Percentiles rank a stretch among this genome's conserved stretches.
phyloP scores from a whole-genome alignment of 805 yeast genomes.

The Ogataea nakhonphanomensis region DNA sequence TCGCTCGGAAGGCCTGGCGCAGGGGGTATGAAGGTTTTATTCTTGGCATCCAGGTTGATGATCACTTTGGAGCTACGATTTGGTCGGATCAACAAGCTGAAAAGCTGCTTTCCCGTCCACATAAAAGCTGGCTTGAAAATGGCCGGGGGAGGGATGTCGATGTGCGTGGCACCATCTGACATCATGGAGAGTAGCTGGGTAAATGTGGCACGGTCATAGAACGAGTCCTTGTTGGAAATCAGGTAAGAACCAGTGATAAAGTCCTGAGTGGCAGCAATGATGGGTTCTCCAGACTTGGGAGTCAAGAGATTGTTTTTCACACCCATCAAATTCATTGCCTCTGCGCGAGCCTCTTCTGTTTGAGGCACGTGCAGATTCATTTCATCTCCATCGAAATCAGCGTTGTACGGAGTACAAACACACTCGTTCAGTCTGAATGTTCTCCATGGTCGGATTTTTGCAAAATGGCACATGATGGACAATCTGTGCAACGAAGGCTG shows the following conservation, averaged over 20 bases:
- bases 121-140: slow-evolving; percentile 81
- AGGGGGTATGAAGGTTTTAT: slow-evolving; percentile 85
- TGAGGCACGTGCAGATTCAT: slow-evolving; percentile 99
- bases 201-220: slow-evolving; percentile 82
- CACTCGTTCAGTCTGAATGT: slow-evolving; percentile 96
- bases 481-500: slow-evolving; percentile 97
- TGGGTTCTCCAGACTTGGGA: slow-evolving; percentile 98
- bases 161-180: slow-evolving; percentile 87
- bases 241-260: slow-evolving; percentile 95
- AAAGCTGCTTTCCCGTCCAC: slow-evolving; percentile 98
- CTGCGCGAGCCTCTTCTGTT: slow-evolving; percentile 98
- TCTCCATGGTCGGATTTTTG: slow-evolving; percentile 96
- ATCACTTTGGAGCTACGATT: slow-evolving; percentile 71
- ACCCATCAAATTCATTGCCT: slow-evolving; percentile 98
- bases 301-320: slow-evolving; percentile 92
- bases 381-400: slow-evolving; percentile 99
- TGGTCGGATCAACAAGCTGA: slow-evolving; percentile 82
- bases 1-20: slow-evolving; percentile 69
- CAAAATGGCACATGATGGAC: slow-evolving; percentile 92
- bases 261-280: slow-evolving; percentile 99
- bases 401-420: slow-evolving; percentile 99
- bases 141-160: slow-evolving; percentile 95
- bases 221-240: slow-evolving; percentile 89
- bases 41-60: slow-evolving; percentile 91
- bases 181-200: slow-evolving; percentile 86